These are phyloP conservation scores for Aspergillus taichungensis DNA, from an alignment of 495 filamentous ascomycete species.

Conservation along the genomic window DNA sequence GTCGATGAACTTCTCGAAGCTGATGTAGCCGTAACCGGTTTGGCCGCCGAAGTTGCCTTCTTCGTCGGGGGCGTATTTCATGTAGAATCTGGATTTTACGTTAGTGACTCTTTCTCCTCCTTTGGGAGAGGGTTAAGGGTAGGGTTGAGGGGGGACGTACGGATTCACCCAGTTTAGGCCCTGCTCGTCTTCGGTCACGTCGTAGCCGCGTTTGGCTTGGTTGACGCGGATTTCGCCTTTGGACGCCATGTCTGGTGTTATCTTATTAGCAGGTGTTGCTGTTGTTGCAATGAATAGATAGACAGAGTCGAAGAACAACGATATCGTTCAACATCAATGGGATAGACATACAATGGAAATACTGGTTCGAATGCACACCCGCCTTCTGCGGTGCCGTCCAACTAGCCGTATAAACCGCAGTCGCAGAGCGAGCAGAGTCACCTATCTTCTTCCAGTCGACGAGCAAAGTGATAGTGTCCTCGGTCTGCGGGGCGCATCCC, in stretches of 20 bases:
- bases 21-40: constrained; percentile 86
- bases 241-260: constrained; percentile 71
- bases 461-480: constrained; percentile 87
- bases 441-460: constrained; percentile 76
- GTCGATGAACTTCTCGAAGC: constrained; percentile 93
- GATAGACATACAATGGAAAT: constrained; percentile 64
- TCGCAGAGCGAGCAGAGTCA: constrained; percentile 59
- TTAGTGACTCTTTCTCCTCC: not conserved
- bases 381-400: constrained; percentile 92
- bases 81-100: constrained; percentile 58
- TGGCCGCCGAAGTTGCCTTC: constrained; percentile 91
- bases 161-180: constrained; percentile 80
- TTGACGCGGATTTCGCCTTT: constrained; percentile 82
- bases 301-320: too few relatives aligned
- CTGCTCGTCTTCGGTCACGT: constrained; percentile 74
- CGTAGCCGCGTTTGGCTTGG: constrained; percentile 91
- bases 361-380: constrained; percentile 89
- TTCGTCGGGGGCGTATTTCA: constrained; percentile 92
- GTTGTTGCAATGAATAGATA: too few relatives aligned
- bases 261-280: too few relatives aligned
- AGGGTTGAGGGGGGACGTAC: constrained; percentile 17
- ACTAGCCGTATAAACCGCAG: constrained; percentile 87
- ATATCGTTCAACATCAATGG: too few relatives aligned
- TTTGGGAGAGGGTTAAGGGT: not conserved
- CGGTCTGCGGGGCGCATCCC: constrained; percentile 70